Evolutionary conservation across 176 grass and related monocot species (phyloP), one percentile per base, ranked within the genome.

Genomic region (Poa pratensis): DNA sequence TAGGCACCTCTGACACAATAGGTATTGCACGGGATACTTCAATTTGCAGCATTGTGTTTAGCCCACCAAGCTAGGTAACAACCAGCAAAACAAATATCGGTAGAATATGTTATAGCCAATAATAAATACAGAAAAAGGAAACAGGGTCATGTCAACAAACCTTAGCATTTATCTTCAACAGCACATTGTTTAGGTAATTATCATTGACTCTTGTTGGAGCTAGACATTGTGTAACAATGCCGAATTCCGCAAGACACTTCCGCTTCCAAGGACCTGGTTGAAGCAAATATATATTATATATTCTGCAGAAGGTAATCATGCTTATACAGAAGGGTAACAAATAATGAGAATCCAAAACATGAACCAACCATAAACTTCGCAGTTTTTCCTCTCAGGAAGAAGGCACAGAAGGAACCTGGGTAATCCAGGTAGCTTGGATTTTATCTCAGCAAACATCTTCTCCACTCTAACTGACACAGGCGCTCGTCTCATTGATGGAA

Each of bases 141-240:
- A 69, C 15, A 54, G 73, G 77, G 7, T 7, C 8, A 67, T 13
- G 16, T 6, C 10, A 85, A 62, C 43, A 80, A 86, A 95, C 96
- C 88, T 98, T 98, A 1, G 93, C 93, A 90, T 98, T 98, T 46
- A 98, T 95, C 87, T 98, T 98, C 9, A 98, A 34, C 3, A 98
- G 63, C 59, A 95, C 23, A 77, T 98, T 98, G 10, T 90, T 93
- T 7, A 98, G 55, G 77, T 98, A 98, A 0, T 86, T 86, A 54
- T 98, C 95, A 73, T 98, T 98, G 40, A 98, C 87, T 88, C 83
- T 95, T 18, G 13, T 73, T 22, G 96, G 96, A 40, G 96, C 91
- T 19, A 95, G 80, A 60, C 96, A 98, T 49, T 98, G 96, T 46
- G 96, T 95, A 30, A 94, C 87, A 54, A 98, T 98, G 69, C 96